phyloP scores from a whole-genome alignment of 345 rosid species.

The Salix dunnii region DNA sequence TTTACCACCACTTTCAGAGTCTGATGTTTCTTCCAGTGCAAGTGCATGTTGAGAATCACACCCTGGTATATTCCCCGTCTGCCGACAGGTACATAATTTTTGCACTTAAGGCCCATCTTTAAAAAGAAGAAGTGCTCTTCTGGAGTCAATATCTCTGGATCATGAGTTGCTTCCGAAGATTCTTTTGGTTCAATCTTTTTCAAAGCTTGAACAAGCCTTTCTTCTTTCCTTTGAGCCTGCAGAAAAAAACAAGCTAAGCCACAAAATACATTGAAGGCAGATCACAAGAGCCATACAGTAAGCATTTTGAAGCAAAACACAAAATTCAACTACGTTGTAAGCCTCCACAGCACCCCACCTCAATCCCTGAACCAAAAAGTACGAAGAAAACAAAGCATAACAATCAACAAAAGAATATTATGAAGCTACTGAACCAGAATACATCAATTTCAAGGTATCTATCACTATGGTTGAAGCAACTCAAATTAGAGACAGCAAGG shows the following conservation, averaged over 20 bases:
- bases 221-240: constrained; percentile 84
- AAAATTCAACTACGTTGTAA: not conserved
- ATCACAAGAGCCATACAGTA: not conserved
- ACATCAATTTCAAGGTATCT: not conserved
- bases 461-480: constrained; percentile 1
- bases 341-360: not conserved
- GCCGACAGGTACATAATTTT: constrained; percentile 93
- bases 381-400: not conserved
- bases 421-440: not conserved
- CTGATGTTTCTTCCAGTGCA: constrained; percentile 99
- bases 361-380: not conserved
- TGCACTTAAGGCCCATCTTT: constrained; percentile 89
- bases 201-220: constrained; percentile 61
- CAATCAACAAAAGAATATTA: not conserved
- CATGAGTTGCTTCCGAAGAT: constrained; percentile 62
- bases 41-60: constrained; percentile 94
- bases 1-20: constrained; percentile 76
- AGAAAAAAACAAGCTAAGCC: not conserved
- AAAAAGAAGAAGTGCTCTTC: constrained; percentile 86
- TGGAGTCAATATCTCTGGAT: constrained; percentile 93
- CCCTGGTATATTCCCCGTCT: constrained; percentile 93
- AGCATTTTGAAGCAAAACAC: too few species aligned
- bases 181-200: constrained; percentile 76
- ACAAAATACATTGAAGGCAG: not conserved
- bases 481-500: not conserved